Evolutionary conservation across 371 early-diverging fungal genomes (phyloP), one percentile per base, ranked within the genome.

Genomic region (Quaeritorhiza haematococci): DNA sequence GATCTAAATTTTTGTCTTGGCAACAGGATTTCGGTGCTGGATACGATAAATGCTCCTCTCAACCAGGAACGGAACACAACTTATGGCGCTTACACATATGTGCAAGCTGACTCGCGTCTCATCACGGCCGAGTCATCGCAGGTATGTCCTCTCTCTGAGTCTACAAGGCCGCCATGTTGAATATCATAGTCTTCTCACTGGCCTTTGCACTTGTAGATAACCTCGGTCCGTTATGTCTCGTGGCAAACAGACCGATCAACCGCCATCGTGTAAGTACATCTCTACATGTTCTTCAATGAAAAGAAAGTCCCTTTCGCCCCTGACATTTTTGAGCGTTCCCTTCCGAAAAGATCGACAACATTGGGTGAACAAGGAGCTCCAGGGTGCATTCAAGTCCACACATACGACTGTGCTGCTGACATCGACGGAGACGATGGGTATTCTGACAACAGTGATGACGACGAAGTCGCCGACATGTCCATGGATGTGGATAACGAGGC

Each of bases 331-430:
- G 2, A 3, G 8, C 28, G 6, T n/a, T 17, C 28, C 6, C 26
- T 55, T 3, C 19, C n/a, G n/a, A n/a, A n/a, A n/a, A 56, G 56
- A 23, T 17, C 56, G 13, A 48, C 56, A 32, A 24, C 48, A 5
- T 26, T 56, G 10, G 56, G 56, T 13, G 7, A 48, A 3, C 28
- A 30, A 4, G 21, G 23, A 2, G 34, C 49, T 15, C 33, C 56
- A 4, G 56, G 56, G 21, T 33, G 49, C 4, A 38, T 56, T 13
- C 49, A 56, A 3, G 56, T 41, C 27, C 29, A 49, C 21, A 17
- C 33, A 13, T 55, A n/a, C n/a, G n/a, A 55, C 33, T 34, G 46
- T 15, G 32, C 55, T 45, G 46, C 55, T 3, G 33, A 17, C 8
- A 35, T 13, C 24, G 55, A 55, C 3, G 28, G 4, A 13, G 45